Evolutionary conservation across 2,329 filamentous ascomycete species (phyloP).

Genomic region (Coniochaeta sp.): DNA sequence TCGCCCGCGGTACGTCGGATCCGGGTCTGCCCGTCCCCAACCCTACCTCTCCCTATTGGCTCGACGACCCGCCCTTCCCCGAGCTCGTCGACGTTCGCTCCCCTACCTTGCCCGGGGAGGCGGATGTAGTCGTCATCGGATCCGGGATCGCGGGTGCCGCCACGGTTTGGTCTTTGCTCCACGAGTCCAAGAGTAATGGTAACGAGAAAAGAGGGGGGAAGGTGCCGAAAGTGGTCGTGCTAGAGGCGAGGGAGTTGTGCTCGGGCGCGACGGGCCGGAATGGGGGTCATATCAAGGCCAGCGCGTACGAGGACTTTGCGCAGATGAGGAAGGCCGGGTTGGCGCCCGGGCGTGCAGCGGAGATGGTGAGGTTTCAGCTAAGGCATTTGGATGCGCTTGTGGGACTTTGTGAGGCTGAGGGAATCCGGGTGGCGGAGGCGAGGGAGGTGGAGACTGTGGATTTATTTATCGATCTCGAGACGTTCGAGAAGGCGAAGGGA

Average conservation of each 20-base stretch:
- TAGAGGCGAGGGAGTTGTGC: conserved; percentile 43
- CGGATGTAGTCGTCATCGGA: conserved; percentile 44
- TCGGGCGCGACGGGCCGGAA: conserved; percentile 48
- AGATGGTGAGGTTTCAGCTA: conserved; percentile 36
- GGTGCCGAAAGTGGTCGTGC: conserved; percentile 28
- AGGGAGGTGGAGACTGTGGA: conserved; percentile 40
- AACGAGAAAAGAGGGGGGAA: background rate
- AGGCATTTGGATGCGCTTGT: conserved; percentile 30
- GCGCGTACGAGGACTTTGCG: background rate
- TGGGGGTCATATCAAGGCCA: conserved; percentile 40
- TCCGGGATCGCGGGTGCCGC: conserved; percentile 44
- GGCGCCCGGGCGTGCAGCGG: conserved; percentile 28
- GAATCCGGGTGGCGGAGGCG: conserved; percentile 28
- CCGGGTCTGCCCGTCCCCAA: conserved; percentile 34
- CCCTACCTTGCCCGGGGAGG: conserved; percentile 23
- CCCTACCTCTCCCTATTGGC: conserved; percentile 40
- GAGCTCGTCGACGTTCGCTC: conserved; percentile 28
- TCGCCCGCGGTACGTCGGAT: conserved; percentile 7
- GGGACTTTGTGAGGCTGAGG: conserved; percentile 28
- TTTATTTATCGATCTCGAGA: conserved; percentile 15
- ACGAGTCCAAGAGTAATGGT: no score
- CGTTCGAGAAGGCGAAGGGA: background rate
- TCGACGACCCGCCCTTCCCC: conserved; percentile 27
- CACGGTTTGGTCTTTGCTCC: conserved; percentile 22
- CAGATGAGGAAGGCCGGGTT: conserved; percentile 9